Conservation (phyloP, 352 stramenopile species). For the Phytophthora palmivora region DNA sequence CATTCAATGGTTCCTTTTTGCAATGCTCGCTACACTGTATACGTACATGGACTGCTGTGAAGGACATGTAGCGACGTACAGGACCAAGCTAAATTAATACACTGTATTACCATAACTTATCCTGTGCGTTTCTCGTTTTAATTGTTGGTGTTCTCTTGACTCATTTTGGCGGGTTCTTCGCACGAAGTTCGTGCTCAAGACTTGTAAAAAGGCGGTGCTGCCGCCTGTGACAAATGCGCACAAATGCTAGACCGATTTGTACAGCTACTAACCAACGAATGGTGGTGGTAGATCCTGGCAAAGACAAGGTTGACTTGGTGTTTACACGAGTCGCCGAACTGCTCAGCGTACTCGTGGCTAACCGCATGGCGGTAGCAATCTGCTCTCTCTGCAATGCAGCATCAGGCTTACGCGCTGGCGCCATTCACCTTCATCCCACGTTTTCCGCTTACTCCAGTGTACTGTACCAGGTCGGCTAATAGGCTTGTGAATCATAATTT, state of each 20-base stretch:
- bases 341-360: neutral
- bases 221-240: constrained; percentile 7
- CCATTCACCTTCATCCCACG: constrained; percentile 42
- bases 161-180: constrained; percentile 18
- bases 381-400: constrained; percentile 14
- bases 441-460: constrained; percentile 16
- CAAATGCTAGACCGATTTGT: constrained; percentile 15
- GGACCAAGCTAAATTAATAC: too few species aligned
- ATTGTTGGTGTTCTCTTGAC: constrained; percentile 23
- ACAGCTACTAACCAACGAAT: constrained; percentile 21
- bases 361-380: constrained; percentile 16
- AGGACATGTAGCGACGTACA: too few species aligned
- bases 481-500: too few species aligned
- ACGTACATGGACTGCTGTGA: too few species aligned
- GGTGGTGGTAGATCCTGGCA: constrained; percentile 6
- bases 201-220: constrained; percentile 18
- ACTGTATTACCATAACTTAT: too few species aligned
- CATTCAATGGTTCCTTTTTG: too few species aligned
- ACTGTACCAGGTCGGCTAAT: too few species aligned
- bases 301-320: constrained; percentile 24
- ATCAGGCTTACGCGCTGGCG: constrained; percentile 23
- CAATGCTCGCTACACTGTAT: too few species aligned
- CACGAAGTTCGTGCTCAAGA: neutral
- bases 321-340: constrained; percentile 18
- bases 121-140: constrained; percentile 14